A percentile compares a stretch with the other conserved stretches of the same genome.
These are phyloP conservation scores for Tetrastigma voinierianum DNA, from an alignment of 164 flowering plant genomes.

Conservation along the genomic window DNA sequence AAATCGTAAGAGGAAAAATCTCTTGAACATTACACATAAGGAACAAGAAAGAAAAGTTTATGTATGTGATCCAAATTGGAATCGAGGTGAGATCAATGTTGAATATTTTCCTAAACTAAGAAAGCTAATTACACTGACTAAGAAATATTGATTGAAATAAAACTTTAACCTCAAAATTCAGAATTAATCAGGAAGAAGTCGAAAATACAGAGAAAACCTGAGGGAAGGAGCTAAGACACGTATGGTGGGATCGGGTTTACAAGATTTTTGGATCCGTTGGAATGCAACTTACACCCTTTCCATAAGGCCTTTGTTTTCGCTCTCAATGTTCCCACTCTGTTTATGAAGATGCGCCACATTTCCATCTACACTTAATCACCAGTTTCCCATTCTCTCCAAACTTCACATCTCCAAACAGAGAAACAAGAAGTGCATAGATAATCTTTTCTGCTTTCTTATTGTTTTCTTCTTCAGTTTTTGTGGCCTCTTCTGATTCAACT, in stretches of 20 bases:
- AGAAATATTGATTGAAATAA: too few species aligned
- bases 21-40: too few species aligned
- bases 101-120: too few species aligned
- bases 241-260: constrained; percentile 82
- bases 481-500: constrained; percentile 57
- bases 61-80: too few species aligned
- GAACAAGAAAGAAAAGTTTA: too few species aligned
- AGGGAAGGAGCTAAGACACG: constrained; percentile 19
- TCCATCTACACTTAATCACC: constrained; percentile 75
- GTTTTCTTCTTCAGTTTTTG: constrained; percentile 64
- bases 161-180: too few species aligned
- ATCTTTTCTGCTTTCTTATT: constrained; percentile 73
- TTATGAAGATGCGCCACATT: constrained; percentile 71
- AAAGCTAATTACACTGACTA: too few species aligned
- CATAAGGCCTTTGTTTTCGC: constrained; percentile 75
- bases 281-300: constrained; percentile 75
- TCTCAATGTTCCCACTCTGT: constrained; percentile 79
- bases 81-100: too few species aligned
- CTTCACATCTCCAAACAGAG: constrained; percentile 92
- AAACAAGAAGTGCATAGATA: constrained; percentile 68
- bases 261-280: constrained; percentile 64
- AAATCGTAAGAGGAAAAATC: too few species aligned
- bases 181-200: too few species aligned
- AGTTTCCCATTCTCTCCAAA: constrained; percentile 70
- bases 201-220: not conserved